These are phyloP conservation scores for Exophiala sp. DNA, from an alignment of 2,329 filamentous ascomycete genomes.

Conservation along the genomic window DNA sequence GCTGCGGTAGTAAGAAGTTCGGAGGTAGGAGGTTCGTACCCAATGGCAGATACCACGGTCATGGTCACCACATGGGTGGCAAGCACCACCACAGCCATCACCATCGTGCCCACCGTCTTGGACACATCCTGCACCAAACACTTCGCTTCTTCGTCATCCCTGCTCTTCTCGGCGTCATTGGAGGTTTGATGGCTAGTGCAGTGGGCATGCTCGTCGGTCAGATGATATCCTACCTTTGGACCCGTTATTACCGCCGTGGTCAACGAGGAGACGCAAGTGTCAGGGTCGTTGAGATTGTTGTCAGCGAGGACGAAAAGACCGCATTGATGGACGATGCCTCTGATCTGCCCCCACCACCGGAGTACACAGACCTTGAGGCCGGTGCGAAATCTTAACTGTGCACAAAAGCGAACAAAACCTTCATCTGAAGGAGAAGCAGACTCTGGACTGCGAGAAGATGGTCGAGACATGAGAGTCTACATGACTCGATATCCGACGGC, in stretches of 20 bases:
- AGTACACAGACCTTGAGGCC: conserved; percentile 31
- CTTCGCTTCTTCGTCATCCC: conserved; percentile 46
- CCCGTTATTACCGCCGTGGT: conserved; percentile 32
- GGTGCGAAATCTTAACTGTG: conserved; percentile 10
- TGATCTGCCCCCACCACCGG: conserved; percentile 37
- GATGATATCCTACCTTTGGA: conserved; percentile 44
- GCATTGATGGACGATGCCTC: conserved; percentile 33
- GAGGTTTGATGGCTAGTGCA: conserved; percentile 44
- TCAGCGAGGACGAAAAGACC: conserved; percentile 38
- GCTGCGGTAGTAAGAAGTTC: conserved; percentile 12
- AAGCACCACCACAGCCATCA: conserved; percentile 29
- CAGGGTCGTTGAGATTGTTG: conserved; percentile 32
- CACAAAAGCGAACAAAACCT: conserved; percentile 24
- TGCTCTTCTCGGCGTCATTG: conserved; percentile 43
- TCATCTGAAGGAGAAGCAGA: not conserved
- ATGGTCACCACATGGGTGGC: conserved; percentile 32
- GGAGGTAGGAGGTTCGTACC: conserved; percentile 12
- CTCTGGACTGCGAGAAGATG: too few relatives aligned
- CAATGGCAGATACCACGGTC: conserved; percentile 25
- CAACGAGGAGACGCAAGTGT: conserved; percentile 33
- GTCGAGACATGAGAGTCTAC: not conserved
- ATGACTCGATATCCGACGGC: not conserved
- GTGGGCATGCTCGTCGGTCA: conserved; percentile 49
- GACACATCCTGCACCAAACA: conserved; percentile 39
- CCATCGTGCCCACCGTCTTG: conserved; percentile 27